Evolutionary conservation across 331 rosid species (phyloP).

Genomic region (Cucumis variabilis): DNA sequence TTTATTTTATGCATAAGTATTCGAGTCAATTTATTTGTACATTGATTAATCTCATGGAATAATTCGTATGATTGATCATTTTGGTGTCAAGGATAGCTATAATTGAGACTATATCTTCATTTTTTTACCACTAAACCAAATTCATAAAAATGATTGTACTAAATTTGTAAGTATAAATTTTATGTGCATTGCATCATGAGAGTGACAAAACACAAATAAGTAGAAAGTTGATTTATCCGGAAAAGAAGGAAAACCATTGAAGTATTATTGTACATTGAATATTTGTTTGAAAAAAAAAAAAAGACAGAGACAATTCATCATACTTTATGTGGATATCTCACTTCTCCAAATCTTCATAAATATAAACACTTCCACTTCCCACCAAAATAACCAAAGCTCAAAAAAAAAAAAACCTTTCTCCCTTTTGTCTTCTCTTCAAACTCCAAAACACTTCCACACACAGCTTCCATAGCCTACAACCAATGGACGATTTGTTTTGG

Average conservation of each 20-base stretch:
- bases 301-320: conserved; percentile 27
- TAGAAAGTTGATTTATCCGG: no score
- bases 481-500: conserved; percentile 69
- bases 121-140: no score
- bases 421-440: neutral
- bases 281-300: neutral
- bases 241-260: neutral
- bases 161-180: no score
- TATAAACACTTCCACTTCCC: conserved; percentile 57
- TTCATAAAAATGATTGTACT: no score
- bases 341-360: conserved; percentile 68
- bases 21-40: no score
- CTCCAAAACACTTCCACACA: neutral
- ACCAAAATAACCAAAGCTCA: conserved; percentile 55
- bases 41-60: no score
- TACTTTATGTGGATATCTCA: conserved; percentile 51
- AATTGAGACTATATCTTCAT: no score
- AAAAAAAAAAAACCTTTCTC: conserved; percentile 48
- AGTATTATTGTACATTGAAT: neutral
- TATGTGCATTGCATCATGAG: no score
- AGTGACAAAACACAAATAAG: no score
- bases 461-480: neutral
- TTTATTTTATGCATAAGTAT: no score
- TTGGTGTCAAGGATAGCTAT: no score
- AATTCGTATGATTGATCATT: no score